phyloP scores from a whole-genome alignment of 2,329 filamentous ascomycete genomes.

The Exophiala sp. region DNA sequence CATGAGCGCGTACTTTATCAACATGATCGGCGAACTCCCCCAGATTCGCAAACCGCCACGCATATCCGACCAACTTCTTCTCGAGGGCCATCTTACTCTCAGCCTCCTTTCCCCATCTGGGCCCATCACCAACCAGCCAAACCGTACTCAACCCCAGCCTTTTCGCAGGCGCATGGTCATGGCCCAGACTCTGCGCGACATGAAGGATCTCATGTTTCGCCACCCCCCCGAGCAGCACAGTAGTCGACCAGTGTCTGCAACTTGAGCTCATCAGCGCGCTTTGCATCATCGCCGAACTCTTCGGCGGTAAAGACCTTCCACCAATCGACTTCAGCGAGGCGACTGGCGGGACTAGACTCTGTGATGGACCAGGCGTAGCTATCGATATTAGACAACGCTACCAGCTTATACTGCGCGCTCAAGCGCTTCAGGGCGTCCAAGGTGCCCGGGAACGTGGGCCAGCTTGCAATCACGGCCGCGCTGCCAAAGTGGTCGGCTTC shows the following conservation, averaged over 20 bases:
- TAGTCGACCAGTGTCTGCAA: slow-evolving; percentile 45
- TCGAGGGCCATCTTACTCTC: slow-evolving; percentile 28
- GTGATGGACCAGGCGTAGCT: slow-evolving; percentile 43
- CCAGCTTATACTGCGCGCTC: slow-evolving; percentile 48
- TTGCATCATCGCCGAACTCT: slow-evolving; percentile 57
- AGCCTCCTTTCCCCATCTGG: slow-evolving; percentile 26
- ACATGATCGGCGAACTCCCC: slow-evolving; percentile 22
- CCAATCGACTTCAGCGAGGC: slow-evolving; percentile 54
- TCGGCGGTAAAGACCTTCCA: slow-evolving; percentile 54
- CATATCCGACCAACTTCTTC: slow-evolving; percentile 27
- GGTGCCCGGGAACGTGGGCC: slow-evolving; percentile 55
- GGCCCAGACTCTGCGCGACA: slow-evolving; percentile 61
- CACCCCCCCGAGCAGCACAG: slow-evolving; percentile 50
- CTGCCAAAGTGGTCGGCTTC: slow-evolving; percentile 46
- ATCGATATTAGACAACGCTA: slow-evolving; percentile 55
- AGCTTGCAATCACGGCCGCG: slow-evolving; percentile 40
- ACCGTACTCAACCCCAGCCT: slow-evolving; percentile 54
- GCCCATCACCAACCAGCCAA: slow-evolving; percentile 43
- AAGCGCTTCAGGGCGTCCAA: slow-evolving; percentile 48
- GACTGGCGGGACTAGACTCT: slow-evolving; percentile 44
- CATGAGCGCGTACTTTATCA: slow-evolving; percentile 1
- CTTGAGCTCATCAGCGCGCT: slow-evolving; percentile 26
- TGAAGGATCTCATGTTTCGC: slow-evolving; percentile 56
- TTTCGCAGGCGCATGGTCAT: slow-evolving; percentile 62
- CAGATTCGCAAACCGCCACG: slow-evolving; percentile 24